Evolutionary conservation across 2,329 filamentous ascomycete species (phyloP).

Genomic region (Fusarium circinatum): DNA sequence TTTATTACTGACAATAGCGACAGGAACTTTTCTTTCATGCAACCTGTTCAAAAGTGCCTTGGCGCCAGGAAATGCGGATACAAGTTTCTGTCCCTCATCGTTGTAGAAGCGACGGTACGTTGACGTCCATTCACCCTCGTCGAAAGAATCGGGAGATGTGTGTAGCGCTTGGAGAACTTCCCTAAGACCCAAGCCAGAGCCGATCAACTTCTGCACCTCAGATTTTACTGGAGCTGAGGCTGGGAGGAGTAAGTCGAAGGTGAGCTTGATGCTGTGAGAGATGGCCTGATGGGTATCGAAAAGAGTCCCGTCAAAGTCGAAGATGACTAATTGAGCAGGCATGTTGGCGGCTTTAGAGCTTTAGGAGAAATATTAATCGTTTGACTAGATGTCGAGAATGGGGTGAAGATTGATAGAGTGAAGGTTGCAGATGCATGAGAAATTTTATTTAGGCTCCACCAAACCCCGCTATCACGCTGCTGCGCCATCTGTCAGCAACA

Average conservation of each 20-base stretch:
- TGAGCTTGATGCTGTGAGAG: slow-evolving; percentile 6
- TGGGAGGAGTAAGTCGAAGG: background rate
- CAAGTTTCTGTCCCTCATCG: background rate
- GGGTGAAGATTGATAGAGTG: background rate
- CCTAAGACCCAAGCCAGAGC: background rate
- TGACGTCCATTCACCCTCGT: background rate
- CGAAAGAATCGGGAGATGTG: background rate
- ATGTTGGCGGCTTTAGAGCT: fast-evolving
- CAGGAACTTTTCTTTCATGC: fast-evolving
- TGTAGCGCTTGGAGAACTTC: background rate
- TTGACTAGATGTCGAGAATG: background rate
- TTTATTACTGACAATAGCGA: background rate
- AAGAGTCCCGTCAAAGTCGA: slow-evolving; percentile 12
- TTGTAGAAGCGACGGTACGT: slow-evolving; percentile 10
- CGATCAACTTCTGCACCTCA: background rate
- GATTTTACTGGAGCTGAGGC: background rate
- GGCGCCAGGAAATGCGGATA: background rate
- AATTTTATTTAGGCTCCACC: background rate
- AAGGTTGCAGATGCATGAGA: background rate
- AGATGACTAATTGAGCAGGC: slow-evolving; percentile 5
- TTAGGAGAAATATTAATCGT: fast-evolving
- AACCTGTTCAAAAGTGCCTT: background rate
- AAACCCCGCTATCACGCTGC: background rate
- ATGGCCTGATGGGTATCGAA: slow-evolving; percentile 16
- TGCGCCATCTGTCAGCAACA: background rate